A percentile compares a stretch with the other conserved stretches of the same genome.
phyloP scores from a whole-genome alignment of 2,329 filamentous ascomycete species.

The Exophiala spinifera region DNA sequence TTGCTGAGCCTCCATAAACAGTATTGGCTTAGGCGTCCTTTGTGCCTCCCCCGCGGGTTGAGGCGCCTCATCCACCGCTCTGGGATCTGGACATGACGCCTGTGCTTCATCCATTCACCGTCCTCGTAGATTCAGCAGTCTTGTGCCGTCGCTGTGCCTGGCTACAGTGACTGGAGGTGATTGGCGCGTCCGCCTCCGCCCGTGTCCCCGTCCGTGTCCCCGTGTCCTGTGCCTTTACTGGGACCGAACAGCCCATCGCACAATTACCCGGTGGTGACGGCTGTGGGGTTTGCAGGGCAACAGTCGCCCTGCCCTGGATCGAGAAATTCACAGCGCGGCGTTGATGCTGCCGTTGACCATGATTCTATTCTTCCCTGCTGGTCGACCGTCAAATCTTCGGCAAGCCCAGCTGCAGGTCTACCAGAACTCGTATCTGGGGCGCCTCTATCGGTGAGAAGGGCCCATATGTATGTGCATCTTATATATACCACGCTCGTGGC shows the following conservation, averaged over 20 bases:
- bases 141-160: constrained; percentile 1
- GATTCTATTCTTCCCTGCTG: not conserved
- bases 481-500: not conserved
- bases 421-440: no score
- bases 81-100: no score
- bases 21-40: no score
- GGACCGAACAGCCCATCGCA: not conserved
- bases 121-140: not conserved
- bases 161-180: constrained; percentile 5
- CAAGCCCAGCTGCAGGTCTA: not conserved
- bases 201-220: no score
- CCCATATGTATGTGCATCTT: not conserved
- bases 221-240: no score
- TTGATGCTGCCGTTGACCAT: not conserved
- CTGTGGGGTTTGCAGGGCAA: constrained; percentile 2
- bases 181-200: not conserved
- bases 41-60: no score
- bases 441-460: not conserved
- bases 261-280: not conserved
- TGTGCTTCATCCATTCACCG: not conserved
- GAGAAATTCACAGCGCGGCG: not conserved
- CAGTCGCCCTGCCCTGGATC: constrained; percentile 1
- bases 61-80: no score
- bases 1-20: no score
- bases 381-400: not conserved